Percentiles rank a stretch among this genome's conserved stretches.
phyloP scores from a whole-genome alignment of 2,329 filamentous ascomycete species.

The Pseudocercospora cruenta region DNA sequence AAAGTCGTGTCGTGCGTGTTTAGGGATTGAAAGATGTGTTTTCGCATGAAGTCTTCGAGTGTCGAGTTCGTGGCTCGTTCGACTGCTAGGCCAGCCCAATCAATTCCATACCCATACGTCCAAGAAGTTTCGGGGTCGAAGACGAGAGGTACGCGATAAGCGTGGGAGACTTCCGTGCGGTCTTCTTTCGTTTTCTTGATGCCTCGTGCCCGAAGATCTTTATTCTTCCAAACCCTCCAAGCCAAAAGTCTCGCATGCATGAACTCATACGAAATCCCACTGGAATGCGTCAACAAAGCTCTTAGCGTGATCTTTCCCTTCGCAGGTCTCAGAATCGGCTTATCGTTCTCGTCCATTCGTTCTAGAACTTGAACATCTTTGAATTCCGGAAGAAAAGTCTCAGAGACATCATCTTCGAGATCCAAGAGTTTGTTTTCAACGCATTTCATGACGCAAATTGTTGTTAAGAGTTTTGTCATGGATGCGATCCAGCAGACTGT shows the following conservation, averaged over 20 bases:
- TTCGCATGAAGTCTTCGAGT: constrained; percentile 49
- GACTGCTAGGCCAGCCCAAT: constrained; percentile 58
- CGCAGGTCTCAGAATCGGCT: constrained; percentile 36
- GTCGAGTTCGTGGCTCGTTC: constrained; percentile 50
- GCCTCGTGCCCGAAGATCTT: not conserved
- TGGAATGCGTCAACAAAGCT: constrained; percentile 53
- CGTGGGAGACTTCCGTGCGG: constrained; percentile 12
- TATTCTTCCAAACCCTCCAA: constrained; percentile 2
- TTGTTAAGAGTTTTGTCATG: constrained; percentile 52
- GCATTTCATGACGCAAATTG: constrained; percentile 57
- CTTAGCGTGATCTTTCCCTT: constrained; percentile 52
- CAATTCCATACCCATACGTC: constrained; percentile 53
- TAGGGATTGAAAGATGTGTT: constrained; percentile 51
- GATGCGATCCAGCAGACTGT: constrained; percentile 32
- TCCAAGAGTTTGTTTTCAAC: constrained; percentile 56
- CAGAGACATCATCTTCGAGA: constrained; percentile 50
- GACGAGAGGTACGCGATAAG: constrained; percentile 49
- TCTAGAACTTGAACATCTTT: constrained; percentile 52
- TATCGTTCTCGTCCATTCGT: constrained; percentile 44
- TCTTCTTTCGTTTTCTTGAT: constrained; percentile 3
- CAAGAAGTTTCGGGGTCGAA: constrained; percentile 57
- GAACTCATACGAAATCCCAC: constrained; percentile 54
- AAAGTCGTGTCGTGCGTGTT: constrained; percentile 42
- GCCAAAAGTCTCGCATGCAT: constrained; percentile 20
- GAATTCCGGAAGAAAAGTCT: constrained; percentile 52